These are phyloP conservation scores for Teunomyces aglyptinius DNA, from an alignment of 805 yeast genomes.

Conservation along the genomic window DNA sequence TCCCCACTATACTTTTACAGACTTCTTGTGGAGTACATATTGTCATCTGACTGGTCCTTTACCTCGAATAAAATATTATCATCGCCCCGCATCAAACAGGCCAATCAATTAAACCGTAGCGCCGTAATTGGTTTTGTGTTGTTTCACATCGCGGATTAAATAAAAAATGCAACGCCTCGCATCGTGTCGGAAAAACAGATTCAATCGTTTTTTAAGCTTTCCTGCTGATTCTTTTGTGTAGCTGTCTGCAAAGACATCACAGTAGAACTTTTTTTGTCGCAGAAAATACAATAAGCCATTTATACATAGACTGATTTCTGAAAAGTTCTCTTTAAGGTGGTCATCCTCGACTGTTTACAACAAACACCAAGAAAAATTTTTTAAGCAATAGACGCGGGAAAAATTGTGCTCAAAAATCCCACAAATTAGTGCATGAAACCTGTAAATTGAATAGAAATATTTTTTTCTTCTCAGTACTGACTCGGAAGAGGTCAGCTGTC, in stretches of 20 bases:
- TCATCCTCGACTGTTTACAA: too few relatives aligned
- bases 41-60: neutral
- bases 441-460: neutral
- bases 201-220: neutral
- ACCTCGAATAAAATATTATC: neutral
- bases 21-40: neutral
- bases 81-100: neutral
- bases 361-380: neutral
- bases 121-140: neutral
- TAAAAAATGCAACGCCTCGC: neutral
- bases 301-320: too few relatives aligned
- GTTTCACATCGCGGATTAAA: conserved; percentile 2
- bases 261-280: too few relatives aligned
- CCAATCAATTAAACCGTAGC: neutral
- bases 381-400: neutral
- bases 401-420: neutral
- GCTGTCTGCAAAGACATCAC: too few relatives aligned
- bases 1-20: neutral
- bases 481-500: neutral
- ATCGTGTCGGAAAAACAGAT: neutral
- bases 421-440: conserved; percentile 3
- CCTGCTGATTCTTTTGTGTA: neutral
- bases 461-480: neutral
- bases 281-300: too few relatives aligned
- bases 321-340: too few relatives aligned